Percentiles rank a stretch among this genome's conserved stretches.
phyloP scores from a whole-genome alignment of 257 asterid species.

The Euphrasia confusa region DNA sequence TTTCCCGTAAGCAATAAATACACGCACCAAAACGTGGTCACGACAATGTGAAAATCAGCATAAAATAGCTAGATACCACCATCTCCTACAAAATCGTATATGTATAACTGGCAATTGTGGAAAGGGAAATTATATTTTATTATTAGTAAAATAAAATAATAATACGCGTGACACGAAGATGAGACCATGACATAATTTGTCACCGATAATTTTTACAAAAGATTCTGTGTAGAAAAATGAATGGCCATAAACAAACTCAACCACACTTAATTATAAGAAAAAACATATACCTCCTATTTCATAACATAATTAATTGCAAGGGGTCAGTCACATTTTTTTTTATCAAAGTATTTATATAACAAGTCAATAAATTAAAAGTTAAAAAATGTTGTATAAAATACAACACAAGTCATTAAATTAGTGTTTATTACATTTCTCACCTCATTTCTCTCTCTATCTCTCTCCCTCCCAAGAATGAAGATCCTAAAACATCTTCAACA shows the following conservation, averaged over 20 bases:
- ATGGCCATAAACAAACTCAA: constrained; percentile 8
- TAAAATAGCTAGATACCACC: not conserved
- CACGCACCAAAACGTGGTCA: constrained; percentile 28
- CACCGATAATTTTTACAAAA: not conserved
- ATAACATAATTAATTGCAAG: too few relatives aligned
- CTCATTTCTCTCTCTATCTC: too few relatives aligned
- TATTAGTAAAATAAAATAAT: not conserved
- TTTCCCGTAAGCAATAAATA: constrained; percentile 17
- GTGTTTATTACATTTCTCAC: too few relatives aligned
- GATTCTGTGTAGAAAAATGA: constrained; percentile 23
- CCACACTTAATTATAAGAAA: not conserved
- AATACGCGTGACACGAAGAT: too few relatives aligned
- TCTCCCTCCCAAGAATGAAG: too few relatives aligned
- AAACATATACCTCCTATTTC: not conserved
- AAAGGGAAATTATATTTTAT: not conserved
- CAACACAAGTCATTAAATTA: too few relatives aligned
- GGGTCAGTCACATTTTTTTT: too few relatives aligned
- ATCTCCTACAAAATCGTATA: not conserved
- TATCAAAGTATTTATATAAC: too few relatives aligned
- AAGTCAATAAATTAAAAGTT: too few relatives aligned
- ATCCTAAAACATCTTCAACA: too few relatives aligned
- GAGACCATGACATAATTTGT: not conserved
- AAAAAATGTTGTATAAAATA: too few relatives aligned
- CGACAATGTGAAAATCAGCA: constrained; percentile 19
- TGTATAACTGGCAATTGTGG: constrained; percentile 8